Base-by-base conservation (phyloP, 1,139 yeast species). In the Pichia sp. region DNA sequence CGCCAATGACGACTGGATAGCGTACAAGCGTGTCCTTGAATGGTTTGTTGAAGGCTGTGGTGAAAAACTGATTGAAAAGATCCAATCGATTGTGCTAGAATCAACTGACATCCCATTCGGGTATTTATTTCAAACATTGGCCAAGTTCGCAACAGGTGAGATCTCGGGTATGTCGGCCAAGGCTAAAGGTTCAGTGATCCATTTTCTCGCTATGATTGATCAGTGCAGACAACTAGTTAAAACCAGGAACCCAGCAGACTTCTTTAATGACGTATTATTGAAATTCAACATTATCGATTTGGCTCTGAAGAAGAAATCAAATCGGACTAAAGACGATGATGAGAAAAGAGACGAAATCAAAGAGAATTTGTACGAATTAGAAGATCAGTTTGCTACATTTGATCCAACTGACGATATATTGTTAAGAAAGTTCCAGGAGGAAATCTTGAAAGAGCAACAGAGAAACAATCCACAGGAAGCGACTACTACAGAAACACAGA, bases 11-110 rank as follows among this genome's bases (percentile, higher is more conserved):
- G 95, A 87, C 59, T 69, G 77, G 46, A 62, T 78, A 28, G 87
- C 96, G 0, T 69, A 79, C 34, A 53, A 77, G 22, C 68, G 88
- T 34, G 73, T 85, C 0, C 57, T 90, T 32, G 75, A 76, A 42
- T 71, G 70, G 44, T 93, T 93, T 0, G 72, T 81, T 32, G 68
- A 85, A 47, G 93, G 95, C 0, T 62, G 89, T n/a, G 97, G 97
- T 0, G 74, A 71, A 2, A 76, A 76, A 43, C 68, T 83, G 0
- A 53, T 82, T 8, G 70, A 70, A 1, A 64, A 60, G 12, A 62
- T 83, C 10, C 75, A 68, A 42, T 43, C n/a, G 2, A 24, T 18
- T 1, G 22, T 50, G 6, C 40, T 36, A 17, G 12, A 17, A 12
- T n/a, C 31, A 45, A 2, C 45, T 53, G 18, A 51, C 65, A n/a